phyloP scores from a whole-genome alignment of 73 alveolate species.

The Symbiodinium pilosum region DNA sequence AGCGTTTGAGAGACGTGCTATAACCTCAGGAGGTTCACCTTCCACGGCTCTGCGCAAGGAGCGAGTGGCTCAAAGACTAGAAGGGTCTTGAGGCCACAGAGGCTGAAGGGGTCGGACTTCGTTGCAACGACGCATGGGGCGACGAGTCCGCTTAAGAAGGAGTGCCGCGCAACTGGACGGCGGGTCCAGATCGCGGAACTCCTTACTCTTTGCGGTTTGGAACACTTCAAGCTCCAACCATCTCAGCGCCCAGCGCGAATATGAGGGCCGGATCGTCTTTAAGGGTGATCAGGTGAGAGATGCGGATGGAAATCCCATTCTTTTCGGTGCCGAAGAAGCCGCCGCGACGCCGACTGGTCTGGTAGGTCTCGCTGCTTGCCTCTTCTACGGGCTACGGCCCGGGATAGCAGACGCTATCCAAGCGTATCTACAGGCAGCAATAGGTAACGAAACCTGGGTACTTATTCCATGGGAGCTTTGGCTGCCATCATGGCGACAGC shows the following conservation, averaged over 20 bases:
- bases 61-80: no score
- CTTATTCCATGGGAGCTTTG: not conserved
- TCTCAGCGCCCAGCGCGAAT: not conserved
- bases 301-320: not conserved
- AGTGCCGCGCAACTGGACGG: not conserved
- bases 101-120: no score
- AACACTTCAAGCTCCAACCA: not conserved
- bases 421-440: not conserved
- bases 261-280: constrained; percentile 15
- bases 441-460: not conserved
- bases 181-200: not conserved
- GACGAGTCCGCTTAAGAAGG: no score
- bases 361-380: not conserved
- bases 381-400: not conserved
- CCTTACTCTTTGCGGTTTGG: not conserved
- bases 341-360: not conserved
- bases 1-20: no score
- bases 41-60: no score
- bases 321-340: constrained; percentile 3
- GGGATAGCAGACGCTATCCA: not conserved
- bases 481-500: not conserved
- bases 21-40: no score
- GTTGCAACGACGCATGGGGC: no score
- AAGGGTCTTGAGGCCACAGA: no score
- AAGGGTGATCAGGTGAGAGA: not conserved